phyloP scores from a whole-genome alignment of 2,329 filamentous ascomycete species.

The Dothideomycetes sp. region DNA sequence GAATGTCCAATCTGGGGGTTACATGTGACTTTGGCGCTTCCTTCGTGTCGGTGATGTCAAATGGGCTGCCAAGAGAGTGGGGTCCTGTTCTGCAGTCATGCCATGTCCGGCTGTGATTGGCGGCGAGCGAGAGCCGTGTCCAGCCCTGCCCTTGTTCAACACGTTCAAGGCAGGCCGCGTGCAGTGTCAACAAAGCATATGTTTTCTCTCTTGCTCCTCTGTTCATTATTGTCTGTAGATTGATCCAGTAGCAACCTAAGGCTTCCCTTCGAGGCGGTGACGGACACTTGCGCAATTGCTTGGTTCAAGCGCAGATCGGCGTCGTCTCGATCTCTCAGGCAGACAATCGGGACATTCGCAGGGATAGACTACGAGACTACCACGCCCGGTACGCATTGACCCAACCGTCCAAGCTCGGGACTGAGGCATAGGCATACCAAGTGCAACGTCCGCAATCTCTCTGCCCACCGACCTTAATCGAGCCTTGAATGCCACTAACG shows the following conservation, averaged over 20 bases:
- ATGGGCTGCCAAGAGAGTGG: no score
- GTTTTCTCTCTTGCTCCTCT: no score
- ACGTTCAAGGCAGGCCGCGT: no score
- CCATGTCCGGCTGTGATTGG: no score
- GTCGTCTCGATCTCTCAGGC: neutral
- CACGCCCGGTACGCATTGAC: neutral
- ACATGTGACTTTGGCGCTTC: no score
- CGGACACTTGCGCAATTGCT: neutral
- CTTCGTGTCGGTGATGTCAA: neutral
- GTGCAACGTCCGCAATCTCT: neutral
- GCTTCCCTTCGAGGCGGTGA: neutral
- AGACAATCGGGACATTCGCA: neutral
- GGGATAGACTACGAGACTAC: no score
- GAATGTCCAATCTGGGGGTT: neutral
- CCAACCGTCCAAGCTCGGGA: neutral
- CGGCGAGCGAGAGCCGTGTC: neutral
- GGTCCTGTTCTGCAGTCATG: no score
- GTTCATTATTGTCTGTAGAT: no score
- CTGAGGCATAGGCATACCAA: neutral
- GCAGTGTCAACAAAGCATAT: neutral
- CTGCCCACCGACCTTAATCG: neutral
- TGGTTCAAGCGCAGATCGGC: neutral
- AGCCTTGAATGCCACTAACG: neutral
- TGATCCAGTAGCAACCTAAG: no score
- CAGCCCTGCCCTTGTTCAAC: neutral